These are phyloP conservation scores for Ustilago curta DNA, from an alignment of 1,284 basidiomycete genomes.

Conservation along the genomic window DNA sequence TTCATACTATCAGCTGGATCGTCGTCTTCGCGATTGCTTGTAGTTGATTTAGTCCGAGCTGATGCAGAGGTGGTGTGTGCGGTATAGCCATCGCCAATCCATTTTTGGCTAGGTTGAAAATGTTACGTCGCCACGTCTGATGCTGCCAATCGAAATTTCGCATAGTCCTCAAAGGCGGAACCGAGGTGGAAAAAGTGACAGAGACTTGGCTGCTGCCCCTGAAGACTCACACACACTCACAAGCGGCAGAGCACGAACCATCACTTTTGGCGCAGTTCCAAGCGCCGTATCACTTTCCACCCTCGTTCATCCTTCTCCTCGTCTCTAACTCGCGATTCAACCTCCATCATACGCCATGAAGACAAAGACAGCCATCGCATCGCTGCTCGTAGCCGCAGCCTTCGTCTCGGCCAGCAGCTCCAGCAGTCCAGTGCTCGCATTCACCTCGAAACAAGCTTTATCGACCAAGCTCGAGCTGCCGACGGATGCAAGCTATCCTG, in stretches of 20 bases:
- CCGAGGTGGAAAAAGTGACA: constrained; percentile 20
- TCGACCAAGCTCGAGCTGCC: constrained; percentile 25
- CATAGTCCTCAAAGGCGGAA: constrained; percentile 9
- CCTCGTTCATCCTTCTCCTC: background rate
- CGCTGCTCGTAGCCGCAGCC: constrained; percentile 27
- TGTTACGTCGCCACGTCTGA: constrained; percentile 3
- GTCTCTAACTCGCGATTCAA: background rate
- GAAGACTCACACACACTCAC: background rate
- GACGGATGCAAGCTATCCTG: constrained; percentile 15
- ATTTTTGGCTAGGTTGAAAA: background rate
- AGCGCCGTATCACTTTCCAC: background rate
- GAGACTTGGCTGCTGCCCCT: constrained; percentile 13
- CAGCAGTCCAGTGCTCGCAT: constrained; percentile 32
- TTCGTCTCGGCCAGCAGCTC: constrained; percentile 31
- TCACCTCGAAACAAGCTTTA: constrained; percentile 34
- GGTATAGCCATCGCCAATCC: background rate
- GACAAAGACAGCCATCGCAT: constrained; percentile 27
- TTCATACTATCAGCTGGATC: background rate
- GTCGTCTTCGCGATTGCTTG: background rate
- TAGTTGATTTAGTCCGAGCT: background rate
- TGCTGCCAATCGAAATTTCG: background rate
- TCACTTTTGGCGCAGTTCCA: background rate
- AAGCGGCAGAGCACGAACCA: constrained; percentile 26
- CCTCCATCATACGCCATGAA: constrained; percentile 19
- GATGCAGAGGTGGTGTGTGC: background rate